These are phyloP conservation scores for Ogataea glucozyma DNA, from an alignment of 805 yeast species.

Conservation along the genomic window DNA sequence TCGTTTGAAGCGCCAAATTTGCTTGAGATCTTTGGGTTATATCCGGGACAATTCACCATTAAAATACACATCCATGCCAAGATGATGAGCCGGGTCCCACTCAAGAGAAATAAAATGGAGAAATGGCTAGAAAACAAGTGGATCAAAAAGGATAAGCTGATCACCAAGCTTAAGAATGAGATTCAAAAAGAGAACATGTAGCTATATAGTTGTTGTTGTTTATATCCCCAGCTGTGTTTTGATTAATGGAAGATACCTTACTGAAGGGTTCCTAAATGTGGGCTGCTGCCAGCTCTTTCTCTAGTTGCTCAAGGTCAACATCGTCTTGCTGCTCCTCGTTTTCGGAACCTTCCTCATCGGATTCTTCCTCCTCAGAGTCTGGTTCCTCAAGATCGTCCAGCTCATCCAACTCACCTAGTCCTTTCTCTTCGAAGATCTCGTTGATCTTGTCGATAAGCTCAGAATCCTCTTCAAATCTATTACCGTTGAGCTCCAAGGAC, in stretches of 20 bases:
- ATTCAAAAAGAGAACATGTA: conserved; percentile 10
- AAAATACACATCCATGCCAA: conserved; percentile 51
- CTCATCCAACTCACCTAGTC: conserved; percentile 84
- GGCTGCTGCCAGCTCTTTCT: conserved; percentile 50
- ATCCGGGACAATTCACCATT: conserved; percentile 35
- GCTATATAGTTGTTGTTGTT: conserved; percentile 1
- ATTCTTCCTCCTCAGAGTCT: conserved; percentile 69
- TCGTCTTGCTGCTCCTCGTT: conserved; percentile 50
- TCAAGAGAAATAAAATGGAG: conserved; percentile 56
- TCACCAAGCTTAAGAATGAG: conserved; percentile 40
- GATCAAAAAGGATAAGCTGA: conserved; percentile 63
- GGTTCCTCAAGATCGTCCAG: conserved; percentile 91
- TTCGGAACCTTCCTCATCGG: conserved; percentile 56
- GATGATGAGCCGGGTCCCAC: conserved; percentile 48
- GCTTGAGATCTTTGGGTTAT: conserved; percentile 38
- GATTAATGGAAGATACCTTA: not conserved
- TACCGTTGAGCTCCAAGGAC: conserved; percentile 85
- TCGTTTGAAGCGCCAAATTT: conserved; percentile 39
- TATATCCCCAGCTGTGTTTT: too few relatives aligned
- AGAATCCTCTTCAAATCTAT: conserved; percentile 87
- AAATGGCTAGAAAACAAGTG: conserved; percentile 77
- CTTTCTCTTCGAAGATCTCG: conserved; percentile 67
- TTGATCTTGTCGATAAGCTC: conserved; percentile 61
- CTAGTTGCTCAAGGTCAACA: conserved; percentile 45
- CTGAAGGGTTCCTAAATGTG: conserved; percentile 22